Evolutionary conservation across 345 rosid species (phyloP), one percentile per base, ranked within the genome.

Genomic region (Ceriops tagal): DNA sequence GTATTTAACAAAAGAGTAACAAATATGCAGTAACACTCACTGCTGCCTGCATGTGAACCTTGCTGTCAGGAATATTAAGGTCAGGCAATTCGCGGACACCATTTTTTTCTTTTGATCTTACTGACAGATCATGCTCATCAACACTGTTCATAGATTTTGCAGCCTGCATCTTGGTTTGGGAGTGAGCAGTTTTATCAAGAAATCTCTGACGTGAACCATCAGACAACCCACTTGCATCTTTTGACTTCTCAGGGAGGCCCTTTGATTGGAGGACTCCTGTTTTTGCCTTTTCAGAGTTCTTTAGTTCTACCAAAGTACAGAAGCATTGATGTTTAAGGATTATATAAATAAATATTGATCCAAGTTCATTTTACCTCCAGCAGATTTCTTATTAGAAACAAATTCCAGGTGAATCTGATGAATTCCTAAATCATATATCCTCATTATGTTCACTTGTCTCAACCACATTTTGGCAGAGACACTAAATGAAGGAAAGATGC

Each of bases 21-120:
- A 63, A 5, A 65, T 43, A 8, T 21, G 8, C 26, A 39, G 53
- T 37, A 66, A 39, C 21, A 86, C 91, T 87, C 78, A 88, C 93
- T 22, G 83, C 53, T 64, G 73, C 64, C 66, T 80, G 89, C 73
- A 69, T 20, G 59, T 75, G 56, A 67, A 83, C 73, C 72, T 74
- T 87, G 73, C 83, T 78, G 68, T 81, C 91, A 22, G 89, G 83
- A 71, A 85, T 81, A 79, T 82, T 91, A 67, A 80, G 69, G 67
- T 83, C 85, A 30, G 83, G 86, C 75, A 82, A 71, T 43, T 83
- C 86, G 59, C 64, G 81, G 64, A 73, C 75, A 27, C 82, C 81
- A 81, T 79, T 85, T 65, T 80, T 89, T 74, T 86, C 96, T 80
- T 79, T 87, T 37, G 69, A 65, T 62, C 78, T 69, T 71, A 71